phyloP scores from a whole-genome alignment of 192 early-diverging fungal species.

The Coemansia sp. region DNA sequence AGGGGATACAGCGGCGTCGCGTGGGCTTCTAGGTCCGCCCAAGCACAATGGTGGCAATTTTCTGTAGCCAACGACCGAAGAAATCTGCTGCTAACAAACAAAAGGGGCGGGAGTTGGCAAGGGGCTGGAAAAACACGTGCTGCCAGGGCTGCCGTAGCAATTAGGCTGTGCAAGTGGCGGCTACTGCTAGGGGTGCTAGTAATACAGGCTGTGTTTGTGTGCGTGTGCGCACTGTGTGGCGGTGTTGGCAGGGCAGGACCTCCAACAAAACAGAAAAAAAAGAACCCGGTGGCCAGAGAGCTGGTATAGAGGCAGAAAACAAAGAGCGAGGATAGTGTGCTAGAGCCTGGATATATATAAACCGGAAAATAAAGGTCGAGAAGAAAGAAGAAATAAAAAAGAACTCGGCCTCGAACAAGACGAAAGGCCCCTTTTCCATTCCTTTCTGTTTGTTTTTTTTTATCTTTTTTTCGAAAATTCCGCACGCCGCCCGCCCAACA shows the following conservation, averaged over 20 bases:
- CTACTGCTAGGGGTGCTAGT: conserved; percentile 1
- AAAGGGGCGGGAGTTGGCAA: neutral
- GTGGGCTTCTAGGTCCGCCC: conserved; percentile 5
- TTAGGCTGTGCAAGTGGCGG: neutral
- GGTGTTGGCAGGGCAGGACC: neutral
- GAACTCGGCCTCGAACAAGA: neutral
- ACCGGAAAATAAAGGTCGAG: conserved; percentile 7
- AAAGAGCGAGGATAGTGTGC: conserved; percentile 11
- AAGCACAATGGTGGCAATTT: conserved; percentile 5
- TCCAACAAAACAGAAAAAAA: neutral
- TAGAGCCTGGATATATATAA: neutral
- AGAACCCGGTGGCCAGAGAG: neutral
- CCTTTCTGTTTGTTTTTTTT: neutral
- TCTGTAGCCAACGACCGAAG: neutral
- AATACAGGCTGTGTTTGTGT: neutral
- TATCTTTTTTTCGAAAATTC: neutral
- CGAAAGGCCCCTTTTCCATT: neutral
- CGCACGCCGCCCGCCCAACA: neutral
- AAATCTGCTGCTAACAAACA: neutral
- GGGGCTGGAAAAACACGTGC: conserved; percentile 1
- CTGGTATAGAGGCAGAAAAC: neutral
- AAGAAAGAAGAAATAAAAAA: conserved; percentile 1
- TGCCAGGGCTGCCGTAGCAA: neutral
- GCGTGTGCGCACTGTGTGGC: no score
- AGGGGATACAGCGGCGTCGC: neutral